Percentiles rank a stretch among this genome's conserved stretches.
Evolutionary conservation across 495 filamentous ascomycete genomes (phyloP).

Genomic region (Aspergillus egyptiacus): DNA sequence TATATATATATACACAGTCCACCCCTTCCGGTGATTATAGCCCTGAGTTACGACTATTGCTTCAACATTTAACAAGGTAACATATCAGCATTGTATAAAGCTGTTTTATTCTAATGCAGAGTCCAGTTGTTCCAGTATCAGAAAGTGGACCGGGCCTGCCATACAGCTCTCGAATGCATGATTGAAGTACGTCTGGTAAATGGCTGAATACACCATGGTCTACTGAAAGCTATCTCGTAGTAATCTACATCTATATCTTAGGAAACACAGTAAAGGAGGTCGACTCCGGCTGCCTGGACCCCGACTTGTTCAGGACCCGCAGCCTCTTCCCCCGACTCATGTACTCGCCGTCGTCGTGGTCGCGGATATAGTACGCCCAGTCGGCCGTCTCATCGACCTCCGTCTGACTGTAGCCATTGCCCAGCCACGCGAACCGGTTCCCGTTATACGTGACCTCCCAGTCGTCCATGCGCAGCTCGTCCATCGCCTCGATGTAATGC

Average conservation of each 20-base stretch:
- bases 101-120: too few relatives aligned
- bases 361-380: slow-evolving; percentile 4
- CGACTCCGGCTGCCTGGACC: neutral
- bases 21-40: too few relatives aligned
- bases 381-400: slow-evolving; percentile 1
- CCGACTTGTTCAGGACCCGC: neutral
- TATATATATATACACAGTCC: too few relatives aligned
- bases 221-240: slow-evolving; percentile 72
- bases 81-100: too few relatives aligned
- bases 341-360: neutral
- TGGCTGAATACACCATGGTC: too few relatives aligned
- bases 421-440: slow-evolving; percentile 24
- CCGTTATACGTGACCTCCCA: slow-evolving; percentile 28
- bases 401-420: slow-evolving; percentile 17
- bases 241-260: neutral
- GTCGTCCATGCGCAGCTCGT: slow-evolving; percentile 44
- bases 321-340: slow-evolving; percentile 1
- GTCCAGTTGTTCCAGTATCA: too few relatives aligned
- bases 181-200: too few relatives aligned
- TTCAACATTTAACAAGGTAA: too few relatives aligned
- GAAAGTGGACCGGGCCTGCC: too few relatives aligned
- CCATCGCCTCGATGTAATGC: slow-evolving; percentile 49
- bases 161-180: too few relatives aligned
- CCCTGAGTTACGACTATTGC: too few relatives aligned
- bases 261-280: neutral